Evolutionary conservation across 148 eudicot genomes (phyloP).

Genomic region (Heliosperma pusillum): DNA sequence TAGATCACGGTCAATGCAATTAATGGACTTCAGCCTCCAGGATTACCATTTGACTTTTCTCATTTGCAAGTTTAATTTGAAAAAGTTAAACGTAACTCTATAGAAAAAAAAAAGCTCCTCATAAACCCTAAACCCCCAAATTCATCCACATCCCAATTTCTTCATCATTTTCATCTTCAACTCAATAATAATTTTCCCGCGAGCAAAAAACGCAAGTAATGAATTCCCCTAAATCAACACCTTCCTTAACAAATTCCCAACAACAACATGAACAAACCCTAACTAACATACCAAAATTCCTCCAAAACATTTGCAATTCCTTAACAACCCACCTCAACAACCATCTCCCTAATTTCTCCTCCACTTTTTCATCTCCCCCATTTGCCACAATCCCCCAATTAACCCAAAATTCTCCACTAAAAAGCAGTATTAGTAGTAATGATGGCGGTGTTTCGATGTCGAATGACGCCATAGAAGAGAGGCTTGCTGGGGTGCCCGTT

Average conservation of each 20-base stretch:
- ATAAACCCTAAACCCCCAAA: background rate
- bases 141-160: background rate
- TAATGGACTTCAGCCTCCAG: too few relatives aligned
- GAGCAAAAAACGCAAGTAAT: background rate
- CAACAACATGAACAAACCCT: constrained; percentile 33
- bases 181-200: background rate
- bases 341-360: constrained; percentile 38
- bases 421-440: background rate
- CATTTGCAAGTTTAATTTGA: too few relatives aligned
- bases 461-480: constrained; percentile 61
- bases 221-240: background rate
- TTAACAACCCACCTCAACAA: constrained; percentile 28
- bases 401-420: background rate
- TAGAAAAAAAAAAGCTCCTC: too few relatives aligned
- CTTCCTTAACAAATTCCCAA: background rate
- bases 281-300: constrained; percentile 29
- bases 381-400: constrained; percentile 35
- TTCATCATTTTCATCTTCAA: background rate
- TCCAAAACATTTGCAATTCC: constrained; percentile 27
- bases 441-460: constrained; percentile 28
- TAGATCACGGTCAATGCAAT: too few relatives aligned
- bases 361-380: constrained; percentile 9
- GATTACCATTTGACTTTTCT: too few relatives aligned
- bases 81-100: too few relatives aligned
- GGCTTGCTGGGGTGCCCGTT: constrained; percentile 74